A percentile compares a stretch with the other conserved stretches of the same genome.
These are phyloP conservation scores for Skeletonema menzelii DNA, from an alignment of 108 stramenopile genomes.

Conservation along the genomic window DNA sequence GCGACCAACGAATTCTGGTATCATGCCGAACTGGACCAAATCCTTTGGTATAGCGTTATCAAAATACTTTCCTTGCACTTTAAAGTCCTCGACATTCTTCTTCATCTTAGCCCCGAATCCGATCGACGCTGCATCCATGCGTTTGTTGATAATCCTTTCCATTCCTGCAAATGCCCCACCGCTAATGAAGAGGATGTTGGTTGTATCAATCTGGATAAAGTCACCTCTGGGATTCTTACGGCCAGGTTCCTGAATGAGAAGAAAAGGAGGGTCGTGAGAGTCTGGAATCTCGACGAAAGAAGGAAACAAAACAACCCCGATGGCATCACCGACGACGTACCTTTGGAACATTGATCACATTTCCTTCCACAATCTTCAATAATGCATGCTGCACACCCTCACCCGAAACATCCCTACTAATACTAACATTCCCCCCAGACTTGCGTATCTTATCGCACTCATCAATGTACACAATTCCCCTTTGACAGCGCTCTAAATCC, in stretches of 20 bases:
- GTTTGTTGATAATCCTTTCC: constrained; percentile 89
- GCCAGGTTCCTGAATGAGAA: constrained; percentile 68
- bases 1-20: constrained; percentile 97
- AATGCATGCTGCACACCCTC: constrained; percentile 99
- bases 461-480: constrained; percentile 96
- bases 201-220: constrained; percentile 96
- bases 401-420: constrained; percentile 94
- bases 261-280: not conserved
- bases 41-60: constrained; percentile 94
- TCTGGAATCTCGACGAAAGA: not conserved
- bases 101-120: constrained; percentile 98
- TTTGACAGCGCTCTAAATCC: constrained; percentile 90
- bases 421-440: constrained; percentile 91
- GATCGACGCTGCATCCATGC: constrained; percentile 92
- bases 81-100: constrained; percentile 84
- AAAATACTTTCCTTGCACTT: constrained; percentile 87
- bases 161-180: constrained; percentile 98
- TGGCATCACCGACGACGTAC: constrained; percentile 26
- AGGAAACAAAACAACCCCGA: not conserved
- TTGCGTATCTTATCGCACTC: constrained; percentile 94
- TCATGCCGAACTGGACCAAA: constrained; percentile 93
- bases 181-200: constrained; percentile 97
- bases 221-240: constrained; percentile 95
- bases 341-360: constrained; percentile 98
- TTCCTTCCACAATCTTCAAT: constrained; percentile 98